Evolutionary conservation across 192 early-diverging fungal genomes (phyloP), one percentile per base, ranked within the genome.

Genomic region (Backusella liffmaniae): DNA sequence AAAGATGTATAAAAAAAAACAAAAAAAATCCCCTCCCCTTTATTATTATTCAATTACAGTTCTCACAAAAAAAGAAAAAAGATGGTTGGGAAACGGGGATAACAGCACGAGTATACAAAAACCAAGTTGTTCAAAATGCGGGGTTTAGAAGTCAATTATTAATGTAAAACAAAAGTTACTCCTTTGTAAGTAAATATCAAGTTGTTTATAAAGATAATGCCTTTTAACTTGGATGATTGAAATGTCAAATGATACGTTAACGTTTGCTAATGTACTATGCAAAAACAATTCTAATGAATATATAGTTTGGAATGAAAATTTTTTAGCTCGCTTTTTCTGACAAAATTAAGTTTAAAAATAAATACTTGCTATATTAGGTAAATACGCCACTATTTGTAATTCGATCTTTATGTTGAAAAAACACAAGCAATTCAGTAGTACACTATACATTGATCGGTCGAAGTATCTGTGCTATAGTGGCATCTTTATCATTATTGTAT

Each of bases 61-160:
- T 62, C 56, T 62, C 56, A 62, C 56, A 62, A 62, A 62, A 62
- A 62, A 62, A 59, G 23, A 29, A 62, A 59, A 62, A 62, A 29
- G 42, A 29, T 62, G 56, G 23, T 62, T 62, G 21, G 10, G 23
- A 62, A 62, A 62, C 56, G 26, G 53, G 56, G 12, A 62, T 62
- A 29, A n/a, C 21, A 62, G 23, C 56, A 62, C 56, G 56, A 62
- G 56, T 26, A 59, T 21, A 59, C 56, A 59, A 23, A 32, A 59
- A 26, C 21, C 56, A 29, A 49, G 46, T 49, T 49, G 46, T 49
- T 49, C 46, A 49, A 49, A 49, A 62, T 62, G 23, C 56, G 56
- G 56, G 56, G 56, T 62, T 62, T 62, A 62, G 26, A 29, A 62
- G 26, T 8, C 5, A 62, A 26, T 62, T 62, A 23, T 26, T 62